phyloP scores from a whole-genome alignment of 2,329 filamentous ascomycete species.

The Ambrosiella beaveri region DNA sequence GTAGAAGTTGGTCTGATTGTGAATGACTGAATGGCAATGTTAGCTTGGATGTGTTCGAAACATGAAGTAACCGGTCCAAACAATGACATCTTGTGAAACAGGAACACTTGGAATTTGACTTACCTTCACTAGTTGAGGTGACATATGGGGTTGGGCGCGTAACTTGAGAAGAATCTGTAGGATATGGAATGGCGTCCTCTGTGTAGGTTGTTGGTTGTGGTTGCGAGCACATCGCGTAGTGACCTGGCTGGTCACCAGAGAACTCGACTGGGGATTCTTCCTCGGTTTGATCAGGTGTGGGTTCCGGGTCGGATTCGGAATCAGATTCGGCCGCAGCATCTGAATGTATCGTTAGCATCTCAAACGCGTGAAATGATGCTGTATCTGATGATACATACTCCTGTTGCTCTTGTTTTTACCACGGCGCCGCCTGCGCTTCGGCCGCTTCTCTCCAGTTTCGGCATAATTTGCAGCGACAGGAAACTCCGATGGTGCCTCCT shows the following conservation, averaged over 20 bases:
- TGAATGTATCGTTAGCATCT: background rate
- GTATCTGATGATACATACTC: background rate
- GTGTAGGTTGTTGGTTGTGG: background rate
- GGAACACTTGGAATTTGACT: no score
- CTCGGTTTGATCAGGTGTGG: background rate
- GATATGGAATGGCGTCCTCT: no score
- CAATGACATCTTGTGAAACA: no score
- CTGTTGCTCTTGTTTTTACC: slow-evolving; percentile 2
- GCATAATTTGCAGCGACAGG: background rate
- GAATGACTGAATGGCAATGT: background rate
- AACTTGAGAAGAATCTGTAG: no score
- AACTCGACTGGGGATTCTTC: background rate
- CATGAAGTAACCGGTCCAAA: no score
- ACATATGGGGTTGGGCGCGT: no score
- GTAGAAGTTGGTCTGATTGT: slow-evolving; percentile 1
- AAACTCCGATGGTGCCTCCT: background rate
- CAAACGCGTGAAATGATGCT: background rate
- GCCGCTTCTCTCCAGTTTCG: slow-evolving; percentile 1
- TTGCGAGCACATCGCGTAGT: background rate
- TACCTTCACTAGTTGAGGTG: no score
- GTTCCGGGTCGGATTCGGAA: background rate
- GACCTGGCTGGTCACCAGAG: background rate
- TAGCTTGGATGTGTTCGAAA: background rate
- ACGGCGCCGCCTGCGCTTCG: slow-evolving; percentile 4
- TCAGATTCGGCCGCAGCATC: slow-evolving; percentile 2